Evolutionary conservation across 352 stramenopile species (phyloP).

Genomic region (Nothophytophthora sp.): DNA sequence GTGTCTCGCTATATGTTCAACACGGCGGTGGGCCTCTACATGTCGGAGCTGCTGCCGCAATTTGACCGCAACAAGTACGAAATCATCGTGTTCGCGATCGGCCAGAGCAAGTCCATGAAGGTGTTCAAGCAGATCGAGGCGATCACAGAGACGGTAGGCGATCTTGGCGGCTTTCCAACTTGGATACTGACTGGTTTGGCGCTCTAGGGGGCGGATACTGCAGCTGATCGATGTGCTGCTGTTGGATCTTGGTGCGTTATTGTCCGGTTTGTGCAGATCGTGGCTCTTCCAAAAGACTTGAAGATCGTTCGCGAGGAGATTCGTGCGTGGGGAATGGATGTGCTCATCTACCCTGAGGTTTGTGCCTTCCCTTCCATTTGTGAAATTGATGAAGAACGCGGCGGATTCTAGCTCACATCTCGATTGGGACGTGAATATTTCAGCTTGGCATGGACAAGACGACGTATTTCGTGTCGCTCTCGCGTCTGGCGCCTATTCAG

Average conservation of each 20-base stretch:
- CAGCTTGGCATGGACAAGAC: conserved; percentile 81
- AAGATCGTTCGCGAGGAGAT: conserved; percentile 49
- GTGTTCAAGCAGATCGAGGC: conserved; percentile 40
- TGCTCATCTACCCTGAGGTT: conserved; percentile 79
- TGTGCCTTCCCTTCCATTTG: conserved; percentile 18
- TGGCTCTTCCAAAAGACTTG: conserved; percentile 55
- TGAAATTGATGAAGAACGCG: not conserved
- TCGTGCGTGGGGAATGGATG: conserved; percentile 44
- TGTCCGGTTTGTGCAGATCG: conserved; percentile 31
- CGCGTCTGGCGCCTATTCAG: conserved; percentile 66
- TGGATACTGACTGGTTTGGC: not conserved
- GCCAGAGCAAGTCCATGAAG: conserved; percentile 60
- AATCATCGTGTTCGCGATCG: conserved; percentile 65
- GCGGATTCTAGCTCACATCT: conserved; percentile 2
- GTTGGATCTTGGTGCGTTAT: not conserved
- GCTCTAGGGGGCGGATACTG: not conserved
- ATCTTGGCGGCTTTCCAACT: not conserved
- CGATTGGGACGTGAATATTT: not conserved
- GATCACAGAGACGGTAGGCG: conserved; percentile 45
- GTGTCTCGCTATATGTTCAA: conserved; percentile 66
- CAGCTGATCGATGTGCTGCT: no score
- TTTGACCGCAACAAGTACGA: conserved; percentile 68
- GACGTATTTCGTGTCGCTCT: conserved; percentile 75
- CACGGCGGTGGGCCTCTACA: conserved; percentile 49
- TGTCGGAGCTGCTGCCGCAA: conserved; percentile 61